Conservation (phyloP, 169 alveolate species). For the Cystoisospora suis region DNA sequence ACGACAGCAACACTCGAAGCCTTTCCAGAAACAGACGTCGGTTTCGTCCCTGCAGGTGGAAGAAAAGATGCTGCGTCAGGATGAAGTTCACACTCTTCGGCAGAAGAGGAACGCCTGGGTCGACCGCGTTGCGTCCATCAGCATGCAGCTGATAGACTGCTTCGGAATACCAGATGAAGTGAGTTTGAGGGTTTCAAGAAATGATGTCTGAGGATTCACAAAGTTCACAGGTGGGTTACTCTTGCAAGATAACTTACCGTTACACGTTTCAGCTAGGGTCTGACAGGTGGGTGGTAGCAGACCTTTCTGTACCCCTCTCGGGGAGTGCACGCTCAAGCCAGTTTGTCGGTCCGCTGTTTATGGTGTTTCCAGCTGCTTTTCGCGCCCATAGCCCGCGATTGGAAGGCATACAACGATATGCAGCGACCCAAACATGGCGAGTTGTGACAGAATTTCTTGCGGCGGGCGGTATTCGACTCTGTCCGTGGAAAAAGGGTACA, state of each 20-base stretch:
- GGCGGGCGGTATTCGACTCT: too few species aligned
- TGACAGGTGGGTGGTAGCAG: not conserved
- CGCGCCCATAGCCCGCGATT: slow-evolving; percentile 28
- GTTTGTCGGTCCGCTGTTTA: not conserved
- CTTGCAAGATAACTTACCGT: too few species aligned
- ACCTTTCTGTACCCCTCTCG: not conserved
- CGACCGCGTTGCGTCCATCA: not conserved
- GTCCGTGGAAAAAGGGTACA: too few species aligned
- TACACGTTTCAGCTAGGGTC: too few species aligned
- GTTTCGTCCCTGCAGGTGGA: not conserved
- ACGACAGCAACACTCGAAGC: too few species aligned
- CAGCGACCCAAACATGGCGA: not conserved
- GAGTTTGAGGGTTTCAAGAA: not conserved
- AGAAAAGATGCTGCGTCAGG: not conserved
- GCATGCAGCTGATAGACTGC: not conserved
- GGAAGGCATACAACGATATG: not conserved
- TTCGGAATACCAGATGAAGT: slow-evolving; percentile 9
- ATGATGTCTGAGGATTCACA: not conserved
- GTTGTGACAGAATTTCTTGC: too few species aligned
- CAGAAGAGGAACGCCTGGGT: not conserved
- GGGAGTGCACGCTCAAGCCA: too few species aligned
- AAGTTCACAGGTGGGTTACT: too few species aligned
- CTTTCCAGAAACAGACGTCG: too few species aligned
- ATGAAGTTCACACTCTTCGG: not conserved
- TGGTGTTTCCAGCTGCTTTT: not conserved